Evolutionary conservation across 2,329 filamentous ascomycete genomes (phyloP).

Genomic region (Scedosporium aurantiacum): DNA sequence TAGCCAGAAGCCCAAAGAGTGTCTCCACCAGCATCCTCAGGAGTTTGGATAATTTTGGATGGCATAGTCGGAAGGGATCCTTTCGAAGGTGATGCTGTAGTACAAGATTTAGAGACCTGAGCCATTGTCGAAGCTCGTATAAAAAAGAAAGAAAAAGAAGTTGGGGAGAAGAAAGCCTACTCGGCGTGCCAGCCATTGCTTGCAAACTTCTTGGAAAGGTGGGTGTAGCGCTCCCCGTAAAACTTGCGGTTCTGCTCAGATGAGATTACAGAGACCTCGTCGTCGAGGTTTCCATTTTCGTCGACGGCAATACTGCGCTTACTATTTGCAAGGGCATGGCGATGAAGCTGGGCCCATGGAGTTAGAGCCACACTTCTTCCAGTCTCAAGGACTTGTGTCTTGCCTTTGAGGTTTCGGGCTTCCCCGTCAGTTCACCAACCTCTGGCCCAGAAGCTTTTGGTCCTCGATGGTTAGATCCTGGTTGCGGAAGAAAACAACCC

Average conservation of each 20-base stretch:
- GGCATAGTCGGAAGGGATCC: slow-evolving; percentile 52
- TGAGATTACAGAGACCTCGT: slow-evolving; percentile 54
- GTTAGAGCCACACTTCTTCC: not conserved
- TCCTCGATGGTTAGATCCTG: slow-evolving; percentile 51
- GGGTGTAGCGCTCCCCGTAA: slow-evolving; percentile 22
- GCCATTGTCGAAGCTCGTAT: not conserved
- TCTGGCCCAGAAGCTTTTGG: slow-evolving; percentile 54
- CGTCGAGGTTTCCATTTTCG: slow-evolving; percentile 39
- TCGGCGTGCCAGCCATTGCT: slow-evolving; percentile 34
- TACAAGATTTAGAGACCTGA: not conserved
- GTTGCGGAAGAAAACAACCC: slow-evolving; percentile 59
- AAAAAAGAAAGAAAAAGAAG: not conserved
- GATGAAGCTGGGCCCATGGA: slow-evolving; percentile 21
- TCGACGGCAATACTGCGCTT: slow-evolving; percentile 30
- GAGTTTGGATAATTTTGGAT: slow-evolving; percentile 41
- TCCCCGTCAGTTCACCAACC: slow-evolving; percentile 46
- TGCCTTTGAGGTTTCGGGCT: slow-evolving; percentile 41
- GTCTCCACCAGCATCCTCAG: slow-evolving; percentile 44
- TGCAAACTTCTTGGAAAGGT: slow-evolving; percentile 17
- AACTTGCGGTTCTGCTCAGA: slow-evolving; percentile 38
- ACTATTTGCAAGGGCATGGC: slow-evolving; percentile 36
- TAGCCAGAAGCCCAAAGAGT: slow-evolving; percentile 60
- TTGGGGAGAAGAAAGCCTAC: slow-evolving; percentile 11
- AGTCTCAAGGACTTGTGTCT: slow-evolving; percentile 29
- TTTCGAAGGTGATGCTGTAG: slow-evolving; percentile 47